Evolutionary conservation across 2,329 filamentous ascomycete species (phyloP).

Genomic region (Apiospora kogelbergensis): DNA sequence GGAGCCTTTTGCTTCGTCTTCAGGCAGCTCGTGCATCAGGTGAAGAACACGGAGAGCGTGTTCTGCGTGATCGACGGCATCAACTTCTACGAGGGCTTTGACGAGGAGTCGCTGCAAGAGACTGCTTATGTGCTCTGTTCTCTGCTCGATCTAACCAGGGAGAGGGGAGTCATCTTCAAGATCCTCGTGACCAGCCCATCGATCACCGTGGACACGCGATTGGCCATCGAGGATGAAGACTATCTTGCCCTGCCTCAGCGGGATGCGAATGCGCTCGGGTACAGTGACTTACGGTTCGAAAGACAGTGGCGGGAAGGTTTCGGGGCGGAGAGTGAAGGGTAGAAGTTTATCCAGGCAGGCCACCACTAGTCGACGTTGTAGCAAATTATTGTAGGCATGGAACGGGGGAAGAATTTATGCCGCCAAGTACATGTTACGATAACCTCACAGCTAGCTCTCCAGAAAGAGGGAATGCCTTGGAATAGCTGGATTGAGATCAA

Average conservation of each 20-base stretch:
- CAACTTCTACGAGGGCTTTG: conserved; percentile 7
- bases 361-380: not conserved
- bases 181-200: conserved; percentile 6
- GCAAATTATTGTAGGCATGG: not conserved
- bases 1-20: not conserved
- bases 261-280: not conserved
- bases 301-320: not conserved
- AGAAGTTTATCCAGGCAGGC: too few species aligned
- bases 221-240: conserved; percentile 8
- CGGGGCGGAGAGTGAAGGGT: not conserved
- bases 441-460: too few species aligned
- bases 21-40: not conserved
- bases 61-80: conserved; percentile 5
- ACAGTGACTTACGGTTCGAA: not conserved
- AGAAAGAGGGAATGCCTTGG: too few species aligned
- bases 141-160: conserved; percentile 4
- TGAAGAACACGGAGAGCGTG: not conserved
- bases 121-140: not conserved
- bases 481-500: too few species aligned
- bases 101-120: not conserved
- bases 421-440: too few species aligned
- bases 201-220: not conserved
- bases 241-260: not conserved
- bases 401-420: too few species aligned
- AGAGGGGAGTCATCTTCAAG: not conserved